A percentile compares a stretch with the other conserved stretches of the same genome.
These are phyloP conservation scores for Syncephalis fuscata DNA, from an alignment of 371 early-diverging fungal species.

Conservation along the genomic window DNA sequence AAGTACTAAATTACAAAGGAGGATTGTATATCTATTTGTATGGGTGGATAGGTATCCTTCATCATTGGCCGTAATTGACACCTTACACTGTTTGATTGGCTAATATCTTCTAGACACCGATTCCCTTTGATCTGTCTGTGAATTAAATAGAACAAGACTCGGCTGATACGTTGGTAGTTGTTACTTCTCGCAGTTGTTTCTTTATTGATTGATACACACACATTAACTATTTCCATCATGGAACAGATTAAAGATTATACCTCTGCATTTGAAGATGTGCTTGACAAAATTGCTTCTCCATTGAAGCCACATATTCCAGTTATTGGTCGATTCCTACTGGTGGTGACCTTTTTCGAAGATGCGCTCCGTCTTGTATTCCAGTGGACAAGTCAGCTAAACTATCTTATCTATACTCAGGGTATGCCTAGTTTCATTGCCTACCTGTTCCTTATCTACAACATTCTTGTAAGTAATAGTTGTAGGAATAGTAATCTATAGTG, in stretches of 20 bases:
- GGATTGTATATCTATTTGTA: too few species aligned
- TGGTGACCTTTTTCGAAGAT: conserved; percentile 92
- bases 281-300: conserved; percentile 57
- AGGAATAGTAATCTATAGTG: too few species aligned
- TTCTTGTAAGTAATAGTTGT: conserved; percentile 28
- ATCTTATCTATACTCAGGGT: conserved; percentile 54
- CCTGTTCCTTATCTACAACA: conserved; percentile 67
- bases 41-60: too few species aligned
- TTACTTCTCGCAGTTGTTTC: too few species aligned
- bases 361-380: conserved; percentile 73
- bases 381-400: conserved; percentile 75
- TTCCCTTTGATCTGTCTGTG: too few species aligned
- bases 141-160: too few species aligned
- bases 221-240: neutral
- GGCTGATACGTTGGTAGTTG: too few species aligned
- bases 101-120: too few species aligned
- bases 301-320: conserved; percentile 84
- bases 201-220: neutral
- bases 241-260: conserved; percentile 16
- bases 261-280: conserved; percentile 47
- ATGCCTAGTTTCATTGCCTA: conserved; percentile 65
- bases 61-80: too few species aligned
- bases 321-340: conserved; percentile 79
- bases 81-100: too few species aligned
- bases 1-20: too few species aligned